A percentile compares a stretch with the other conserved stretches of the same genome.
Evolutionary conservation across 345 rosid species (phyloP).

Genomic region (Sonneratia alba): DNA sequence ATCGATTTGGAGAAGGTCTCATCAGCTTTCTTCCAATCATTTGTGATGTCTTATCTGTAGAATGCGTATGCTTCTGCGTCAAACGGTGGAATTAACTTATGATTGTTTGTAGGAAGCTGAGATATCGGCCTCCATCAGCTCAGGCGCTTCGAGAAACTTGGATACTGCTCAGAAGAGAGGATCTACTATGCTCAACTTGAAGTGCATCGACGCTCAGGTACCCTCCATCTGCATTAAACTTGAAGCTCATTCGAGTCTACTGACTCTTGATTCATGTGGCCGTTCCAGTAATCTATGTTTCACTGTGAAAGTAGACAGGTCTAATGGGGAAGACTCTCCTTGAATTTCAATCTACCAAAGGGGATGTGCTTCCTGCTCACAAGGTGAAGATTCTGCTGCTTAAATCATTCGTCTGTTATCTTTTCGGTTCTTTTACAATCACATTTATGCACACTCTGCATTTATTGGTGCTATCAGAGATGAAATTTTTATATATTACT

Average conservation of each 20-base stretch:
- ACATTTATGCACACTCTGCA: neutral
- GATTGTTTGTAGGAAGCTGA: slow-evolving; percentile 52
- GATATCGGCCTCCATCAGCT: slow-evolving; percentile 62
- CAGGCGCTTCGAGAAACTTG: slow-evolving; percentile 54
- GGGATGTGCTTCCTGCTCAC: slow-evolving; percentile 94
- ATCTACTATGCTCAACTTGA: slow-evolving; percentile 62
- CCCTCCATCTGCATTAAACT: neutral
- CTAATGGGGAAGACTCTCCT: slow-evolving; percentile 86
- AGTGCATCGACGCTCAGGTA: slow-evolving; percentile 75
- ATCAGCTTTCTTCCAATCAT: neutral
- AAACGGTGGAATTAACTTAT: neutral
- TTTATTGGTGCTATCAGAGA: neutral
- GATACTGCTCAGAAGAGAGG: slow-evolving; percentile 68
- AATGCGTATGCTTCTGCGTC: neutral
- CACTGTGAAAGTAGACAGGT: slow-evolving; percentile 35
- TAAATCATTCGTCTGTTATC: neutral
- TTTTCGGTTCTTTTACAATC: neutral
- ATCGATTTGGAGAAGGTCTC: slow-evolving; percentile 70
- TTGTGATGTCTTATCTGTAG: neutral
- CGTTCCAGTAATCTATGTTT: neutral
- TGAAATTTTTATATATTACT: neutral
- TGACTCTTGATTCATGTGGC: neutral
- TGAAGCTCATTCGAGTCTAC: neutral
- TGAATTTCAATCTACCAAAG: slow-evolving; percentile 84
- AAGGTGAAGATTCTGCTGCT: slow-evolving; percentile 31